A percentile compares a stretch with the other conserved stretches of the same genome.
phyloP scores from a whole-genome alignment of 2,329 filamentous ascomycete genomes.

The Penicillium sp. region DNA sequence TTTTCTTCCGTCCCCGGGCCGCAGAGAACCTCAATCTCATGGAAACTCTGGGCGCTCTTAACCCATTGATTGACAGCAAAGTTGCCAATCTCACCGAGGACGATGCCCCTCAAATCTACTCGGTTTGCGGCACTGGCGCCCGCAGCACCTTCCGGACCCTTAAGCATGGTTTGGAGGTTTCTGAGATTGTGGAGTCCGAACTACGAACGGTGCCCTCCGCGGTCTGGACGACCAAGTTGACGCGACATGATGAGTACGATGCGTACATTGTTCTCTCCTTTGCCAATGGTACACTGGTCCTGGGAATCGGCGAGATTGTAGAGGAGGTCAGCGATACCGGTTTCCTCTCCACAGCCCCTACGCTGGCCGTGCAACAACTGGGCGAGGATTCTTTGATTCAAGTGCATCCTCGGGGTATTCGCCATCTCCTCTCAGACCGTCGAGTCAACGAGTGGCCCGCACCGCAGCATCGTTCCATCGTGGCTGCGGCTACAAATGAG shows the following conservation, averaged over 20 bases:
- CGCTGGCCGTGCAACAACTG: slow-evolving; percentile 86
- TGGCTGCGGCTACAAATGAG: slow-evolving; percentile 88
- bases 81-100: slow-evolving; percentile 86
- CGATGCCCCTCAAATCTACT: slow-evolving; percentile 94
- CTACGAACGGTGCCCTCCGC: slow-evolving; percentile 81
- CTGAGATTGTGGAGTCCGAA: slow-evolving; percentile 92
- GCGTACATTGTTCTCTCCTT: slow-evolving; percentile 95
- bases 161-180: slow-evolving; percentile 87
- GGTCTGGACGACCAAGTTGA: slow-evolving; percentile 93
- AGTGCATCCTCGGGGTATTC: slow-evolving; percentile 92
- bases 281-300: slow-evolving; percentile 78
- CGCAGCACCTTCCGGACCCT: slow-evolving; percentile 85
- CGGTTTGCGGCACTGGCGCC: slow-evolving; percentile 80
- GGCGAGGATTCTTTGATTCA: slow-evolving; percentile 90
- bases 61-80: slow-evolving; percentile 85
- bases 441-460: slow-evolving; percentile 88
- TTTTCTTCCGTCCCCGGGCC: slow-evolving; percentile 77
- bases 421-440: slow-evolving; percentile 73
- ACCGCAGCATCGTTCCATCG: slow-evolving; percentile 89
- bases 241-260: slow-evolving; percentile 75
- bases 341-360: slow-evolving; percentile 82
- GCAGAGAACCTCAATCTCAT: slow-evolving; percentile 78
- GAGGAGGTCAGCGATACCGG: slow-evolving; percentile 93
- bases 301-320: slow-evolving; percentile 94
- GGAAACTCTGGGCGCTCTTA: slow-evolving; percentile 81